Conservation (phyloP, 2,329 filamentous ascomycete species). For the Stemphylium beticola region DNA sequence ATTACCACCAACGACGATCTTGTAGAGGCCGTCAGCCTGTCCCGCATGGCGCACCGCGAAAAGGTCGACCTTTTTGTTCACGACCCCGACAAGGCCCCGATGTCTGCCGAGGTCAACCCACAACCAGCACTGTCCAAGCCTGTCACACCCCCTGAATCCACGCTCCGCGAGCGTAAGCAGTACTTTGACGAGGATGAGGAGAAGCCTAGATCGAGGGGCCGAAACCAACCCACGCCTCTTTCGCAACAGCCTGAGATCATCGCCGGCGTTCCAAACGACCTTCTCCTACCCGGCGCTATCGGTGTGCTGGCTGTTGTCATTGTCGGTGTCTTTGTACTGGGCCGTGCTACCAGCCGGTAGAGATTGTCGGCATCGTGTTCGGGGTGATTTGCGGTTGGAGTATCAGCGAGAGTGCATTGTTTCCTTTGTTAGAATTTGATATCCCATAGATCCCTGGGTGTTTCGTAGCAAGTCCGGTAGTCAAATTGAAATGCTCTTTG, state of each 20-base stretch:
- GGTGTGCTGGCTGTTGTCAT: conserved; percentile 95
- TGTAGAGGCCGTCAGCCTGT: conserved; percentile 84
- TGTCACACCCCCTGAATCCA: conserved; percentile 60
- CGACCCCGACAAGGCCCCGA: conserved; percentile 85
- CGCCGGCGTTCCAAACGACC: conserved; percentile 89
- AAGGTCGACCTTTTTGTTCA: conserved; percentile 99
- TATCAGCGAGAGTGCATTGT: conserved; percentile 5
- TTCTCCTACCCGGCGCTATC: conserved; percentile 90
- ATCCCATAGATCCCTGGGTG: conserved; percentile 17
- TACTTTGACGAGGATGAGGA: conserved; percentile 63
- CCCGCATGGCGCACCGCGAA: conserved; percentile 76
- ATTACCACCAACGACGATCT: conserved; percentile 96
- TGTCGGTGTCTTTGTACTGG: conserved; percentile 88
- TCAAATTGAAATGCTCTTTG: conserved; percentile 8
- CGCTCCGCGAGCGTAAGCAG: conserved; percentile 55
- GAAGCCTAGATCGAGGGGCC: conserved; percentile 42
- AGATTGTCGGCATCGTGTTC: background rate
- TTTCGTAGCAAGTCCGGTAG: conserved; percentile 13
- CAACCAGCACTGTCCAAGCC: conserved; percentile 60
- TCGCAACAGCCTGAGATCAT: conserved; percentile 77
- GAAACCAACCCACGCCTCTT: conserved; percentile 53
- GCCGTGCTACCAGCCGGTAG: conserved; percentile 63
- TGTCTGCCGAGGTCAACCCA: conserved; percentile 68
- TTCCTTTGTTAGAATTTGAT: conserved; percentile 18
- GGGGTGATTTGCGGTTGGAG: background rate